phyloP scores from a whole-genome alignment of 164 flowering plant species.

The Piper longum region DNA sequence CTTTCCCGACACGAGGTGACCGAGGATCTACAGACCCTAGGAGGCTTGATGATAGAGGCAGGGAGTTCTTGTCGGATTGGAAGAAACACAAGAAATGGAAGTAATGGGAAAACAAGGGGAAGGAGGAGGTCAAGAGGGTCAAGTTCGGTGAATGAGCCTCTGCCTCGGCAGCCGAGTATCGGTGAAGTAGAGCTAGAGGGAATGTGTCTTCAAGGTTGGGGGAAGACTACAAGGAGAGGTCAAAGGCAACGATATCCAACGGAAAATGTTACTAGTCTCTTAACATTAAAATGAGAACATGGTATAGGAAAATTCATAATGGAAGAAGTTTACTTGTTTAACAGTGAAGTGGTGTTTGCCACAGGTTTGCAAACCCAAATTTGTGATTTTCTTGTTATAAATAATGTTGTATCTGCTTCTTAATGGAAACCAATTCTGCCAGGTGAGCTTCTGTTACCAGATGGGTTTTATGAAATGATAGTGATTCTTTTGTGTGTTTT shows the following conservation, averaged over 20 bases:
- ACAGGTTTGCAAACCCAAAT: constrained; percentile 12
- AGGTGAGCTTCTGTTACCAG: no score
- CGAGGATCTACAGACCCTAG: constrained; percentile 70
- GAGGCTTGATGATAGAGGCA: constrained; percentile 61
- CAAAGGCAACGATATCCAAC: constrained; percentile 67
- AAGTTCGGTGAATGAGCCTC: constrained; percentile 9
- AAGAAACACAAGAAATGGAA: constrained; percentile 48
- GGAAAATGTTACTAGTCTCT: constrained; percentile 28
- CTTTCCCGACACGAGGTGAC: constrained; percentile 87
- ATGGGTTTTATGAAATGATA: no score
- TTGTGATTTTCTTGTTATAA: constrained; percentile 12
- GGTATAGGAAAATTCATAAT: constrained; percentile 4
- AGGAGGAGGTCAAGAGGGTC: constrained; percentile 29
- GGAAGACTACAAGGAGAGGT: constrained; percentile 80
- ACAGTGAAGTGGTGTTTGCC: constrained; percentile 9
- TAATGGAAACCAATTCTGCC: no score
- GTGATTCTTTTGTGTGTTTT: no score
- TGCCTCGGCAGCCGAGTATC: constrained; percentile 31
- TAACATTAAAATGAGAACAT: constrained; percentile 2
- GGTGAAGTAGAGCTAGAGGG: constrained; percentile 45
- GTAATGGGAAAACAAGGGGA: constrained; percentile 27
- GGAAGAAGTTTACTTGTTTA: constrained; percentile 5
- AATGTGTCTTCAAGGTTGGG: constrained; percentile 75
- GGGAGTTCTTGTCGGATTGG: constrained; percentile 66
- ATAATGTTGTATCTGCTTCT: constrained; percentile 11